A percentile compares a stretch with the other conserved stretches of the same genome.
These are phyloP conservation scores for Artomyces pyxidatus DNA, from an alignment of 768 basidiomycete species.

Conservation along the genomic window DNA sequence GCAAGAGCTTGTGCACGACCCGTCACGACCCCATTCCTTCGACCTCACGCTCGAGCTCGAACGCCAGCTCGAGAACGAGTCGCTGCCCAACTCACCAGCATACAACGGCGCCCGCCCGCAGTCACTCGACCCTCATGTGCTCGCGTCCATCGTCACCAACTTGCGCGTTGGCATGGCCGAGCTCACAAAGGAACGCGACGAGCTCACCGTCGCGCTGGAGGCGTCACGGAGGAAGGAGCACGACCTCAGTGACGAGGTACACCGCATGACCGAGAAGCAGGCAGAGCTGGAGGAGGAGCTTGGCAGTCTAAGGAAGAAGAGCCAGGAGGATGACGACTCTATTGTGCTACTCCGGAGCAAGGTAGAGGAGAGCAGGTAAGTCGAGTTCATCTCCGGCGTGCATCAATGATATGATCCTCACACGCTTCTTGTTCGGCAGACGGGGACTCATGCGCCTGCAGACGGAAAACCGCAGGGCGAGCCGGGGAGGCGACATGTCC, in stretches of 20 bases:
- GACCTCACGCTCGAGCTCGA: constrained; percentile 78
- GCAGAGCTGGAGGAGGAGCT: constrained; percentile 24
- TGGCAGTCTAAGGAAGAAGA: constrained; percentile 21
- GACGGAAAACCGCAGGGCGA: constrained; percentile 62
- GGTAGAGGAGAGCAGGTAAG: constrained; percentile 81
- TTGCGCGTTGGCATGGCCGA: constrained; percentile 58
- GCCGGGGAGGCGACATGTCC: constrained; percentile 36
- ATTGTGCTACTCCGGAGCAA: constrained; percentile 71
- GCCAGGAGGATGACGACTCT: constrained; percentile 68
- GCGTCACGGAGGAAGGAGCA: constrained; percentile 46
- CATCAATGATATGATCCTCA: not conserved
- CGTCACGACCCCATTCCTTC: constrained; percentile 34
- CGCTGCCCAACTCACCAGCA: constrained; percentile 38
- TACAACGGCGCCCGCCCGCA: constrained; percentile 32
- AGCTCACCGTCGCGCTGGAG: constrained; percentile 45
- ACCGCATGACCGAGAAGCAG: constrained; percentile 57
- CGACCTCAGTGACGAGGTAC: constrained; percentile 53
- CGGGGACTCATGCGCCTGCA: constrained; percentile 85
- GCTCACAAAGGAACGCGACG: constrained; percentile 65
- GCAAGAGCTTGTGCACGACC: constrained; percentile 15
- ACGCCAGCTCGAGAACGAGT: constrained; percentile 61
- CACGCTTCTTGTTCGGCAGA: constrained; percentile 29
- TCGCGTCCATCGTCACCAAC: constrained; percentile 69
- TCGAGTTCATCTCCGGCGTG: not conserved
- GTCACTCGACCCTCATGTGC: constrained; percentile 65